A percentile compares a stretch with the other conserved stretches of the same genome.
These are phyloP conservation scores for Madurella fahalii DNA, from an alignment of 2,329 filamentous ascomycete species.

Conservation along the genomic window DNA sequence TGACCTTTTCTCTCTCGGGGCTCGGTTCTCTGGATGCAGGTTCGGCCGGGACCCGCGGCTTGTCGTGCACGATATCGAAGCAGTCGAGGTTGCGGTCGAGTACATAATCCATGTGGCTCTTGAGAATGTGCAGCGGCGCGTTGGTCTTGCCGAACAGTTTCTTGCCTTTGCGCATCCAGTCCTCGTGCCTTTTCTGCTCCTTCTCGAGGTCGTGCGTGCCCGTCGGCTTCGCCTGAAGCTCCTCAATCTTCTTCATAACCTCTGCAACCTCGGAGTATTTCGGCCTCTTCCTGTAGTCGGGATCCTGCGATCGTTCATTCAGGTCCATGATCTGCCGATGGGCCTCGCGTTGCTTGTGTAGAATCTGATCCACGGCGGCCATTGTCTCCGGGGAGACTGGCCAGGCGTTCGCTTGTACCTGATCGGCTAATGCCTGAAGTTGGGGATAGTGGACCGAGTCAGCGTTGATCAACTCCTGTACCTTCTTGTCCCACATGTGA, in stretches of 20 bases:
- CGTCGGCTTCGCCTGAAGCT: slow-evolving; percentile 85
- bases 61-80: slow-evolving; percentile 81
- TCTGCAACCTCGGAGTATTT: slow-evolving; percentile 87
- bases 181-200: slow-evolving; percentile 90
- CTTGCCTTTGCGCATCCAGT: slow-evolving; percentile 98
- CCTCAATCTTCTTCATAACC: slow-evolving; percentile 79
- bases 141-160: slow-evolving; percentile 98
- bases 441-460: slow-evolving; percentile 92
- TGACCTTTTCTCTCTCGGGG: slow-evolving; percentile 45
- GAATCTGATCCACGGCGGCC: slow-evolving; percentile 78
- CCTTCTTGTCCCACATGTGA: slow-evolving; percentile 87
- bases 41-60: slow-evolving; percentile 84
- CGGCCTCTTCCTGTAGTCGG: slow-evolving; percentile 73
- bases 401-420: slow-evolving; percentile 65
- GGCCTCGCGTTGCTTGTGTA: slow-evolving; percentile 93
- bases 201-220: slow-evolving; percentile 92
- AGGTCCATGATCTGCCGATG: slow-evolving; percentile 83
- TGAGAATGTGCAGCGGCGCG: slow-evolving; percentile 90
- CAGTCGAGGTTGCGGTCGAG: slow-evolving; percentile 84
- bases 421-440: slow-evolving; percentile 82
- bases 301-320: slow-evolving; percentile 70
- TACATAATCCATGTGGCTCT: slow-evolving; percentile 90
- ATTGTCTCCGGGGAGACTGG: slow-evolving; percentile 82
- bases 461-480: slow-evolving; percentile 85
- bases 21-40: slow-evolving; percentile 80